A percentile compares a stretch with the other conserved stretches of the same genome.
Evolutionary conservation across 2,329 filamentous ascomycete genomes (phyloP).

Genomic region (Fusarium cyanostomum): DNA sequence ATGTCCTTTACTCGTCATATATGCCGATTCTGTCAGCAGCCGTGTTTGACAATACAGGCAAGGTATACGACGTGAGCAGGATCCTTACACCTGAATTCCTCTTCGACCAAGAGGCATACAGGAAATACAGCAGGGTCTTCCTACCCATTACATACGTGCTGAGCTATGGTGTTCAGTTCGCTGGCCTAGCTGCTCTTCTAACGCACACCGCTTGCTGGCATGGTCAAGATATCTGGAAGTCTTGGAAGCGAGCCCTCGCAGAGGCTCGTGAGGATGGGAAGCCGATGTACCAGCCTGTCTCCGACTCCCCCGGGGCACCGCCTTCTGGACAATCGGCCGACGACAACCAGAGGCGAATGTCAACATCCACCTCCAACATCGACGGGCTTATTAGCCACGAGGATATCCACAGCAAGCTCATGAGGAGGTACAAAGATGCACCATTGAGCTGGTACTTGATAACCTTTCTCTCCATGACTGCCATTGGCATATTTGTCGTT

Average conservation of each 20-base stretch:
- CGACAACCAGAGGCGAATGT: constrained; percentile 36
- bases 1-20: constrained; percentile 82
- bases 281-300: constrained; percentile 63
- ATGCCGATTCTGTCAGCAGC: constrained; percentile 87
- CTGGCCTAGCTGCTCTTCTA: constrained; percentile 79
- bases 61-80: constrained; percentile 81
- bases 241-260: constrained; percentile 75
- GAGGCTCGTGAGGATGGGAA: constrained; percentile 66
- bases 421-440: constrained; percentile 84
- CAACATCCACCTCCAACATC: constrained; percentile 52
- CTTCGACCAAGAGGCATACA: constrained; percentile 80
- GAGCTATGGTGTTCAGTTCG: constrained; percentile 88
- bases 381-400: constrained; percentile 73
- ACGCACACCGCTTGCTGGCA: constrained; percentile 88
- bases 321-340: constrained; percentile 28
- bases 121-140: constrained; percentile 84
- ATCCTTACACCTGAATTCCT: constrained; percentile 81
- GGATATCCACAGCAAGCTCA: constrained; percentile 85
- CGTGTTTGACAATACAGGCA: constrained; percentile 86
- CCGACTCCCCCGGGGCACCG: constrained; percentile 39
- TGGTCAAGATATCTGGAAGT: constrained; percentile 80
- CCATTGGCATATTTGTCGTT: constrained; percentile 83
- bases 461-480: constrained; percentile 79
- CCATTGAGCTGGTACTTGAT: constrained; percentile 83
- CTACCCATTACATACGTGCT: constrained; percentile 88